phyloP scores from a whole-genome alignment of 2,329 filamentous ascomycete genomes.

The Fusarium sp. region DNA sequence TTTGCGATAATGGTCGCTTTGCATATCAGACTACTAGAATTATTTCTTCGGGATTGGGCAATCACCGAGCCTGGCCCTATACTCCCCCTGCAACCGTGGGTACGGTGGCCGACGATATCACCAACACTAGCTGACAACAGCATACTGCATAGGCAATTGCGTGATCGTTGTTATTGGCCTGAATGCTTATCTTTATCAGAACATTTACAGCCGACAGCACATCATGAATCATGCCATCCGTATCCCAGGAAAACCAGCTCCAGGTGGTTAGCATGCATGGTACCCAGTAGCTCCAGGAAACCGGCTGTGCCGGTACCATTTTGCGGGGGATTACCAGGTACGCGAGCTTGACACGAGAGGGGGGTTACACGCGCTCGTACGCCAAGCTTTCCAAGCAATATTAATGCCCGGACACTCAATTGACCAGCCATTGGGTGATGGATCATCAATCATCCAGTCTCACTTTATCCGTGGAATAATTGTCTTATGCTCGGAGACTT shows the following conservation, averaged over 20 bases:
- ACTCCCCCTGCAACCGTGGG: background rate
- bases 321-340: conserved; percentile 25
- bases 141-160: conserved; percentile 11
- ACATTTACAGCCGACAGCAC: background rate
- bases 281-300: background rate
- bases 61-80: no score
- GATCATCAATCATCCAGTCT: no score
- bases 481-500: background rate
- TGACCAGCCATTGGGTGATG: background rate
- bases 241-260: background rate
- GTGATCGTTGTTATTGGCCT: conserved; percentile 2
- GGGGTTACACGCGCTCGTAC: background rate
- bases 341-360: background rate
- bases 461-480: no score
- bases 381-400: no score
- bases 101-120: background rate
- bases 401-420: no score
- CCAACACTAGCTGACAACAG: background rate
- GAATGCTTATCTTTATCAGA: background rate
- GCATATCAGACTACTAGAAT: background rate
- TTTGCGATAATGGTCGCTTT: background rate
- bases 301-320: background rate
- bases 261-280: background rate
- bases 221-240: background rate
- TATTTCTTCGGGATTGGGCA: background rate